Conservation (phyloP, 495 filamentous ascomycete species). For the Talaromyces borbonicus region DNA sequence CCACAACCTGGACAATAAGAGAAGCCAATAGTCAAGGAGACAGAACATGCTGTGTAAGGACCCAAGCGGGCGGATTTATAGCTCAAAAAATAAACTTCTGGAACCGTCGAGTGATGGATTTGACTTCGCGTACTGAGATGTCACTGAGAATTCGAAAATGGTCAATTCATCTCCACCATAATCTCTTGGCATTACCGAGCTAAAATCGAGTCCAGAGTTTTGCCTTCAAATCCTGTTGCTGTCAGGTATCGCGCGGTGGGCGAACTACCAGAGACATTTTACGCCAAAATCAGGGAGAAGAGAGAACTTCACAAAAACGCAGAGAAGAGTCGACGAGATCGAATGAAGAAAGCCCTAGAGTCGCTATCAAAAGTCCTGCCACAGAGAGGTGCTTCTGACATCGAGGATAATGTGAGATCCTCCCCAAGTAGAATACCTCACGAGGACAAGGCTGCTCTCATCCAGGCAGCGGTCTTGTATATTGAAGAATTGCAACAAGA, state of each 20-base stretch:
- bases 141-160: not conserved
- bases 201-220: not conserved
- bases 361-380: not conserved
- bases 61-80: not conserved
- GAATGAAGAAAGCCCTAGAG: not conserved
- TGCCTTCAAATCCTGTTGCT: not conserved
- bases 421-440: not conserved
- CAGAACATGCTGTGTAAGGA: constrained; percentile 1
- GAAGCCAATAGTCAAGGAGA: constrained; percentile 2
- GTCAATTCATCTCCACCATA: not conserved
- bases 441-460: not conserved
- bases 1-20: not conserved
- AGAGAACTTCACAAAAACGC: not conserved
- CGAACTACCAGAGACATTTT: not conserved
- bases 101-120: not conserved
- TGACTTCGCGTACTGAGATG: not conserved
- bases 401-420: not conserved
- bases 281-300: not conserved
- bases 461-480: not conserved
- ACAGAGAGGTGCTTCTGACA: not conserved
- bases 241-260: not conserved
- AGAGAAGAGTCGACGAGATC: not conserved
- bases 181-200: not conserved
- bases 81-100: constrained; percentile 1
- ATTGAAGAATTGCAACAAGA: not conserved